Percentiles rank a stretch among this genome's conserved stretches.
Evolutionary conservation across 2,329 filamentous ascomycete species (phyloP).

Genomic region (Penicillium glabrum): DNA sequence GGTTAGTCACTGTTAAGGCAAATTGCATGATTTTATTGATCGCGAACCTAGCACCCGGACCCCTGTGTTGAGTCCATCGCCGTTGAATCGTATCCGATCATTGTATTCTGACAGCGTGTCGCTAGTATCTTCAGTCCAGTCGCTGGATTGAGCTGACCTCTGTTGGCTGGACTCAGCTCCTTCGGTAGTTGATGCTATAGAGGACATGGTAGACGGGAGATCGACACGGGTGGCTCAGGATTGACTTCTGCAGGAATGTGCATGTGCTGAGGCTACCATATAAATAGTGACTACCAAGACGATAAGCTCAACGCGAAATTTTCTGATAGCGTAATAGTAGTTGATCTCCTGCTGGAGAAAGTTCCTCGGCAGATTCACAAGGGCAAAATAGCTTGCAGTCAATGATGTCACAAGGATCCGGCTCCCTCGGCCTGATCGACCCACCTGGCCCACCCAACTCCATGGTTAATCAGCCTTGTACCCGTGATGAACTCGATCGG

Average conservation of each 20-base stretch:
- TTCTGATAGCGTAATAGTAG: no score
- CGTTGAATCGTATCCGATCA: conserved; percentile 15
- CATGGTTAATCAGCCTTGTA: not conserved
- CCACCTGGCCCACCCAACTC: not conserved
- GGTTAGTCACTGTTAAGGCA: not conserved
- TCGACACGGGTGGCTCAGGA: not conserved
- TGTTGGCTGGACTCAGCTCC: not conserved
- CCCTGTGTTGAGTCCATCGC: conserved; percentile 19
- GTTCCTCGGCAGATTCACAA: not conserved
- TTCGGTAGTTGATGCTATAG: not conserved
- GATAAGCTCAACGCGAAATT: not conserved
- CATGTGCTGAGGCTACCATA: no score
- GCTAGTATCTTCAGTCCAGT: conserved; percentile 10
- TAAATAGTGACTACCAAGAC: not conserved
- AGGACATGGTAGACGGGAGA: not conserved
- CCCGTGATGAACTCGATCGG: not conserved
- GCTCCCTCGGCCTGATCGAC: not conserved
- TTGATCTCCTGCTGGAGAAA: not conserved
- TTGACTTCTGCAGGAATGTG: not conserved
- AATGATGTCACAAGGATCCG: not conserved
- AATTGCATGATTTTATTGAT: not conserved
- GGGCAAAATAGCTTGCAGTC: not conserved
- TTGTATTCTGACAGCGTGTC: not conserved
- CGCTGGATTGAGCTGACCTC: conserved; percentile 3
- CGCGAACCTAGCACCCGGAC: conserved; percentile 15